Evolutionary conservation across 805 yeast genomes (phyloP), one percentile per base, ranked within the genome.

Genomic region (Sugiyamaella floridensis): DNA sequence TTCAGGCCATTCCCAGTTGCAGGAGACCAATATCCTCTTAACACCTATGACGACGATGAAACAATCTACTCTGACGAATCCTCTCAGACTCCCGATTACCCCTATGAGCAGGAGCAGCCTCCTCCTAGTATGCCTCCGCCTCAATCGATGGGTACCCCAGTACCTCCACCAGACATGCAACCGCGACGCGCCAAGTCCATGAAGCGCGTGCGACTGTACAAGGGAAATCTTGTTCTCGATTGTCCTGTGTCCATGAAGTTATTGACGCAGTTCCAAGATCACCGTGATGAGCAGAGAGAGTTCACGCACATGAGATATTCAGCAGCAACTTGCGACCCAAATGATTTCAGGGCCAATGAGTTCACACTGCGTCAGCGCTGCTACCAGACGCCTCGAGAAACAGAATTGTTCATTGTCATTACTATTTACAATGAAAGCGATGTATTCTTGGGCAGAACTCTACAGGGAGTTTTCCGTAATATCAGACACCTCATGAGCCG

Each of bases 391-490:
- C 92, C 93, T 1, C 78, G 98, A 59, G 76, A 77, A 57, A 92
- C 97, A 0, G 98, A 93, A 67, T 70, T 90, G 37, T 73, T 89
- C 79, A 81, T 90, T 51, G 93, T 88, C 50, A 74, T 92, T 43
- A 92, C 97, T 10, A 83, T 90, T 80, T 90, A 87, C 72, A 89
- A 90, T 62, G 98, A 92, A 69, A 83, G 82, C 60, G 97, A 92
- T 57, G 74, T 86, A 14, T 71, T 86, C 37, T 71, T 90, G 49
- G 97, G 90, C 2, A 74, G 92, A 61, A 90, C 97, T 4, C 74
- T 92, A 59, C 86, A 87, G 64, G 97, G 97, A 59, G 87, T 89
- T 11, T 88, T 92, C 72, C 86, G 87, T 54, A 92, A 93, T 67
- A 85, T 92, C 58, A 76, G 81, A 57, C 83, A 89, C 66, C 75